Evolutionary conservation across 1,139 yeast species (phyloP), one percentile per base, ranked within the genome.

Genomic region (Suhomyces taliae): DNA sequence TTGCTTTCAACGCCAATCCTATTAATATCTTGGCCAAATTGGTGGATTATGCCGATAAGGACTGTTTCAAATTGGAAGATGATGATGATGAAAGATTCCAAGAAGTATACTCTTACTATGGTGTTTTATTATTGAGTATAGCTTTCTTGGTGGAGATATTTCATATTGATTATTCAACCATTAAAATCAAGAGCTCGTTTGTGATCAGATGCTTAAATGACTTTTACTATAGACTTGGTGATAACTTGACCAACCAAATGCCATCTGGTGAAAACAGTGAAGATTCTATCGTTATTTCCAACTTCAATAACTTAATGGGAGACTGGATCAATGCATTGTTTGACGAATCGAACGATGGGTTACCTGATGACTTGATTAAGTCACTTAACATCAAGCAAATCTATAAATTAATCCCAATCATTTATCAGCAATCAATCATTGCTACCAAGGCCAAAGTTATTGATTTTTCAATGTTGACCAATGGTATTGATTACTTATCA

Each of bases 241-340:
- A 64, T 39, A 64, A 67, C 43, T 58, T 72, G 43, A 66, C 73
- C 1, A 56, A 55, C 36, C 27, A 27, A 15, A 50, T 51, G 11
- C 45, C 50, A 1, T 56, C 58, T 1, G 49, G 48, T 8, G 40
- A 43, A 14, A 10, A 45, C 9, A 43, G 33, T 24, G 74, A 70
- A 44, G 74, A 70, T 37, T 52, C 52, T 10, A 65, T 65, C 5
- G 70, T 72, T 12, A 59, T 67, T 3, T 52, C 60, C 27, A 73
- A 73, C 50, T 74, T 70, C 54, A 70, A 74, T 41, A 80, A 73
- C 36, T 71, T 85, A 10, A 66, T 88, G 32, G 81, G 81, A 41
- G 87, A 82, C 37, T 91, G 98, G 98, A 78, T 88, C 38, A 72
- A 79, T 37, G 93, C 95, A 2, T 65, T 91, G 40, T 90, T 88